phyloP scores from a whole-genome alignment of 2,329 filamentous ascomycete genomes.

The Nigrograna mackinnonii region DNA sequence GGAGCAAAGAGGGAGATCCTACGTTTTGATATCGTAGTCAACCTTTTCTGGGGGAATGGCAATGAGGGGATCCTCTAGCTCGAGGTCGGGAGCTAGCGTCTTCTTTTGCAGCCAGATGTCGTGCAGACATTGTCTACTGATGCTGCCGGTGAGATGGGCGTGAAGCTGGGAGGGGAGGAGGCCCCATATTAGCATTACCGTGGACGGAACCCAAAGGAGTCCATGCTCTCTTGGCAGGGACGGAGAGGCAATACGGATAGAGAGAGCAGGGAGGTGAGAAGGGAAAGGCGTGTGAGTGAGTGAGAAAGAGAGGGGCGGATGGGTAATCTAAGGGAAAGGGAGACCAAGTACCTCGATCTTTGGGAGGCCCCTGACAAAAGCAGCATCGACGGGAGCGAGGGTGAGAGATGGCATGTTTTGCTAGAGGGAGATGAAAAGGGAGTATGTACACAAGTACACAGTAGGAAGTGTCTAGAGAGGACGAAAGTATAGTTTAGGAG shows the following conservation, averaged over 20 bases:
- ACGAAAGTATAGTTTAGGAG: not conserved
- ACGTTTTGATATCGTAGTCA: constrained; percentile 72
- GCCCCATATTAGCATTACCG: constrained; percentile 31
- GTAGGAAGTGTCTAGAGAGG: not conserved
- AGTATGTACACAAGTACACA: not conserved
- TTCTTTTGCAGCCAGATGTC: constrained; percentile 71
- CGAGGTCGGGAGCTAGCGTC: constrained; percentile 51
- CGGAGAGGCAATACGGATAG: no score
- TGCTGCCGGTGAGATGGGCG: constrained; percentile 79
- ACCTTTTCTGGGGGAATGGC: constrained; percentile 73
- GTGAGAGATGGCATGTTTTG: no score
- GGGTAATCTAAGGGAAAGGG: no score
- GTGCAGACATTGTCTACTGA: constrained; percentile 72
- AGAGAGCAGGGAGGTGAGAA: no score
- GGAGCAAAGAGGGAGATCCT: constrained; percentile 29
- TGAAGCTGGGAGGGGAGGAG: constrained; percentile 67
- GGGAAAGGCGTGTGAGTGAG: no score
- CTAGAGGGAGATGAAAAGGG: no score
- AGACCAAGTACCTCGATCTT: constrained; percentile 45
- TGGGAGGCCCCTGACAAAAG: constrained; percentile 42
- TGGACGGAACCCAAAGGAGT: constrained; percentile 22
- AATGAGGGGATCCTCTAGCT: constrained; percentile 68
- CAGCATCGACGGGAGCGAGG: constrained; percentile 18
- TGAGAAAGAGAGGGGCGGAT: no score
- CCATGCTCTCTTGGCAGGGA: constrained; percentile 24